phyloP scores from a whole-genome alignment of 1,284 basidiomycete species.

The Inonotus hispidus region DNA sequence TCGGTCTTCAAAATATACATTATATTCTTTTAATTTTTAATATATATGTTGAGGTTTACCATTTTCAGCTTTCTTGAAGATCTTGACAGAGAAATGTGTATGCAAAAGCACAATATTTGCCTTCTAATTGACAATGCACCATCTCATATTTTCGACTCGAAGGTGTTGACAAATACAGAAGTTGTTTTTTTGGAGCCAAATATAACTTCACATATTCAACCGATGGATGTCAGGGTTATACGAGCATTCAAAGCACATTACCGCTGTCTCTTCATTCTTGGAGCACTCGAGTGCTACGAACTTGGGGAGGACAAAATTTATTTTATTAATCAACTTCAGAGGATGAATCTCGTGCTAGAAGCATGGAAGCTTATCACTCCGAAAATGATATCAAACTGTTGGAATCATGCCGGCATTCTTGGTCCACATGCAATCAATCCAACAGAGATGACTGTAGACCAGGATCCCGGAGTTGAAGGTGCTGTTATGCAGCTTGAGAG shows the following conservation, averaged over 20 bases:
- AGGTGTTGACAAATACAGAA: not conserved
- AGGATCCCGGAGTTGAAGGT: not conserved
- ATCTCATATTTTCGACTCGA: not conserved
- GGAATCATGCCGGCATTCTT: conserved; percentile 9
- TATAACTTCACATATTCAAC: conserved; percentile 9
- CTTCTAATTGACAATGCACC: conserved; percentile 10
- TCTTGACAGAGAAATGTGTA: not conserved
- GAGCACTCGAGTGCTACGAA: not conserved
- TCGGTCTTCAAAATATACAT: no score
- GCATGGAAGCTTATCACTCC: not conserved
- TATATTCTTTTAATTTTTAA: no score
- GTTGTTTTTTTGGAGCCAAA: conserved; percentile 4
- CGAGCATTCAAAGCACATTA: conserved; percentile 5
- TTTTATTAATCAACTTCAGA: conserved; percentile 5
- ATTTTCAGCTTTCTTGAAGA: no score
- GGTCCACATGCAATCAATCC: not conserved
- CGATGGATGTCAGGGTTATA: conserved; percentile 7
- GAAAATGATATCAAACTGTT: conserved; percentile 4
- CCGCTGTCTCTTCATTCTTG: not conserved
- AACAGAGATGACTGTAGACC: not conserved
- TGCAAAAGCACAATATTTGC: not conserved
- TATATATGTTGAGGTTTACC: no score
- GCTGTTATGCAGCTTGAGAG: not conserved
- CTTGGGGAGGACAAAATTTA: conserved; percentile 1
- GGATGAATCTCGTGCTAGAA: not conserved